phyloP scores from a whole-genome alignment of 148 eudicot genomes.

The Oxyria digyna region DNA sequence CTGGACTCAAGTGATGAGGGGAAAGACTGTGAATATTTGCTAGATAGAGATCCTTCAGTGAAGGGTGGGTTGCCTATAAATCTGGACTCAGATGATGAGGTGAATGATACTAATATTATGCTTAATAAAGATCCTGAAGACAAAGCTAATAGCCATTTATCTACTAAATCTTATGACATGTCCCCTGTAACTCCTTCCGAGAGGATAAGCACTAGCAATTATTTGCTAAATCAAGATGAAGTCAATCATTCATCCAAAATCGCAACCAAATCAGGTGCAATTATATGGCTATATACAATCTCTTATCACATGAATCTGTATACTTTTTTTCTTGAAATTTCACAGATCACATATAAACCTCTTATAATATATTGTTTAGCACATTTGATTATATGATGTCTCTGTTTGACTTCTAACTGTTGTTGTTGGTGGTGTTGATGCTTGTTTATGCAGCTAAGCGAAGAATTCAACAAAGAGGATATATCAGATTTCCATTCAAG shows the following conservation, averaged over 20 bases:
- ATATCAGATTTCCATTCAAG: conserved; percentile 46
- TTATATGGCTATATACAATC: background rate
- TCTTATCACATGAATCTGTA: background rate
- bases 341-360: background rate
- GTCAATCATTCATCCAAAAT: background rate
- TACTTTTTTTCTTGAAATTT: background rate
- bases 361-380: conserved; percentile 7
- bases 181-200: conserved; percentile 6
- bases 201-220: background rate
- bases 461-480: conserved; percentile 11
- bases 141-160: background rate
- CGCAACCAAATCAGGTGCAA: background rate
- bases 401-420: background rate
- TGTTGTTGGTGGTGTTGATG: conserved; percentile 1
- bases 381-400: conserved; percentile 1
- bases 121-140: conserved; percentile 9
- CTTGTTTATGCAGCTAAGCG: conserved; percentile 30
- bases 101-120: conserved; percentile 11
- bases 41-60: conserved; percentile 8
- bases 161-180: background rate
- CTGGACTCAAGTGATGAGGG: conserved; percentile 15
- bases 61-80: conserved; percentile 10
- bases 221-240: background rate
- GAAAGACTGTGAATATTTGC: conserved; percentile 13
- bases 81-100: conserved; percentile 15